Conservation (phyloP, 768 basidiomycete species). For the Guyanaporus albipodus region DNA sequence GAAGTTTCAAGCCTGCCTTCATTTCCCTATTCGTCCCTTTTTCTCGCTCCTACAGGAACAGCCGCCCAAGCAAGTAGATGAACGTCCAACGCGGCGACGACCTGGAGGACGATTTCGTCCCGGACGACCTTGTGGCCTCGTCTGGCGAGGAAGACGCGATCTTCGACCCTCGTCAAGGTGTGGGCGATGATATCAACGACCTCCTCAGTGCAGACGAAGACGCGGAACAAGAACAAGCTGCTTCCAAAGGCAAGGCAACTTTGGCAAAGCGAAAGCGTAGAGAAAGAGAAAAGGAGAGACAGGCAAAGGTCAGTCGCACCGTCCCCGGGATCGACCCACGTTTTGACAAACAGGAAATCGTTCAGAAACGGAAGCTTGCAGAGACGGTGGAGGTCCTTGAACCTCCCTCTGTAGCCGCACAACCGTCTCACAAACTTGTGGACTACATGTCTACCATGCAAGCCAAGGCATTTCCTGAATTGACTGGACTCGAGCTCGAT, state of each 20-base stretch:
- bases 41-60: not conserved
- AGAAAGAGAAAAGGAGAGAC: conserved; percentile 71
- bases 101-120: conserved; percentile 78
- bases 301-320: conserved; percentile 52
- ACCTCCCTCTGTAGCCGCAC: conserved; percentile 48
- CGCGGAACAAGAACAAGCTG: conserved; percentile 32
- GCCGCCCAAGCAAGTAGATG: conserved; percentile 11
- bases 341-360: conserved; percentile 8
- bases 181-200: conserved; percentile 35
- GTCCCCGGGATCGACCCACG: conserved; percentile 1
- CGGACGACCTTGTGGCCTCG: conserved; percentile 61
- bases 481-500: conserved; percentile 74
- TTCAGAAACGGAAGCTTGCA: conserved; percentile 62
- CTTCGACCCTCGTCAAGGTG: conserved; percentile 26
- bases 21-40: conserved; percentile 13
- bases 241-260: conserved; percentile 17
- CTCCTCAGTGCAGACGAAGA: conserved; percentile 47
- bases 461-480: conserved; percentile 60
- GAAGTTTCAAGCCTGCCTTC: not conserved
- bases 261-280: conserved; percentile 65
- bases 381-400: conserved; percentile 39
- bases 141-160: conserved; percentile 51
- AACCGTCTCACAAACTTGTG: conserved; percentile 53
- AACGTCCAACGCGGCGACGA: conserved; percentile 60
- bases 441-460: conserved; percentile 66